These are phyloP conservation scores for Chaetomium tenue DNA, from an alignment of 495 filamentous ascomycete genomes.

Conservation along the genomic window DNA sequence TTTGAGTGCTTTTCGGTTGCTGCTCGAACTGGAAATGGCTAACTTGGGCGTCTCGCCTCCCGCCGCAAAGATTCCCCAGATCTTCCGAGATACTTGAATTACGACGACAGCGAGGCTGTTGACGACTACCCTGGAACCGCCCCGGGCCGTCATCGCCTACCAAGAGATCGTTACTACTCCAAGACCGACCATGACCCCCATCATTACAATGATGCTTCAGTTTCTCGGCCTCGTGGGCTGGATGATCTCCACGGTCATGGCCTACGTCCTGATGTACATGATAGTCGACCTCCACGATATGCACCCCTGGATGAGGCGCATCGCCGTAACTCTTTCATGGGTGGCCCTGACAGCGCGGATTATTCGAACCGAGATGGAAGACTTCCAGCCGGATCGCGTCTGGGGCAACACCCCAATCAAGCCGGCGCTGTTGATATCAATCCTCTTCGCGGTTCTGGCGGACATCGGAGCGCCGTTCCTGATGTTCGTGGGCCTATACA, in stretches of 20 bases:
- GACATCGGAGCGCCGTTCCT: slow-evolving; percentile 2
- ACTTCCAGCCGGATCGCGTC: background rate
- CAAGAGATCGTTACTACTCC: slow-evolving; percentile 6
- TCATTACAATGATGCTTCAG: slow-evolving; percentile 1
- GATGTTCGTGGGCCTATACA: background rate
- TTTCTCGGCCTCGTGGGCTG: background rate
- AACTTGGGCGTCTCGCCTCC: slow-evolving; percentile 26
- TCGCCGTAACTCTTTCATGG: background rate
- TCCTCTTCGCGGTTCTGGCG: slow-evolving; percentile 9
- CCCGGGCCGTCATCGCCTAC: slow-evolving; percentile 1
- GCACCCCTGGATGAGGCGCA: background rate
- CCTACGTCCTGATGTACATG: background rate
- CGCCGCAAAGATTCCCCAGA: slow-evolving; percentile 25
- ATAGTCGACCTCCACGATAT: background rate
- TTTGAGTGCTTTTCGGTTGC: slow-evolving; percentile 20
- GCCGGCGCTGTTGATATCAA: background rate
- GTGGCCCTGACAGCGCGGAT: background rate
- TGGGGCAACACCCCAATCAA: background rate
- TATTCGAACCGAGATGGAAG: slow-evolving; percentile 7
- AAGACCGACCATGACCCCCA: background rate
- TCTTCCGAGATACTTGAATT: slow-evolving; percentile 33
- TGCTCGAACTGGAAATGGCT: slow-evolving; percentile 31
- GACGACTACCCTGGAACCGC: slow-evolving; percentile 22
- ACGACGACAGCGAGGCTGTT: slow-evolving; percentile 25
- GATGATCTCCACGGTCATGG: background rate